Evolutionary conservation across 345 rosid species (phyloP).

Genomic region (Brassica nigra): DNA sequence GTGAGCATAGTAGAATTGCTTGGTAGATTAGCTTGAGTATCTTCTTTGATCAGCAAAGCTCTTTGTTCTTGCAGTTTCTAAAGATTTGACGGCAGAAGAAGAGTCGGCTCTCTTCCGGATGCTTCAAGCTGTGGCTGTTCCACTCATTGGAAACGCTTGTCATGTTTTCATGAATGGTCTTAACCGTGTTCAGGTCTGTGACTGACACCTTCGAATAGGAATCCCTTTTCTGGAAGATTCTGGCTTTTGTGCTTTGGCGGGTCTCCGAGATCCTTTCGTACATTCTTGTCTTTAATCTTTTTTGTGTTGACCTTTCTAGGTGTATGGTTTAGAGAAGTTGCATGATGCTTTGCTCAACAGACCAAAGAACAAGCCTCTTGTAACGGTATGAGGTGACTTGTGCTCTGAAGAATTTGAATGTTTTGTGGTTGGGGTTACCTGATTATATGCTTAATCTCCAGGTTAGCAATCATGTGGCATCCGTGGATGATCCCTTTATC

Average conservation of each 20-base stretch:
- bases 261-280: too few species aligned
- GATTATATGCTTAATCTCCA: constrained; percentile 25
- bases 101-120: constrained; percentile 65
- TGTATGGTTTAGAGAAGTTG: constrained; percentile 87
- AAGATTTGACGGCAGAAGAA: constrained; percentile 68
- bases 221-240: too few species aligned
- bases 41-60: not conserved
- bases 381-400: constrained; percentile 62
- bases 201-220: not conserved
- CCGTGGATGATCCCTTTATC: constrained; percentile 90
- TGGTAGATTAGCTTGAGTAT: not conserved
- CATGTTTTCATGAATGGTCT: constrained; percentile 96
- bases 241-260: too few species aligned
- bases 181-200: constrained; percentile 80
- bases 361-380: constrained; percentile 72
- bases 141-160: constrained; percentile 88
- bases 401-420: not conserved
- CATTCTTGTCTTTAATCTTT: not conserved
- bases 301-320: constrained; percentile 45
- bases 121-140: constrained; percentile 88
- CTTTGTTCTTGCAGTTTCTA: constrained; percentile 51
- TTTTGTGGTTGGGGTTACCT: constrained; percentile 7
- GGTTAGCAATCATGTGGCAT: constrained; percentile 99
- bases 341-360: constrained; percentile 83
- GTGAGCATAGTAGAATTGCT: too few species aligned